Conservation (phyloP, 2,329 filamentous ascomycete species). For the Pestalotiopsis sp. region DNA sequence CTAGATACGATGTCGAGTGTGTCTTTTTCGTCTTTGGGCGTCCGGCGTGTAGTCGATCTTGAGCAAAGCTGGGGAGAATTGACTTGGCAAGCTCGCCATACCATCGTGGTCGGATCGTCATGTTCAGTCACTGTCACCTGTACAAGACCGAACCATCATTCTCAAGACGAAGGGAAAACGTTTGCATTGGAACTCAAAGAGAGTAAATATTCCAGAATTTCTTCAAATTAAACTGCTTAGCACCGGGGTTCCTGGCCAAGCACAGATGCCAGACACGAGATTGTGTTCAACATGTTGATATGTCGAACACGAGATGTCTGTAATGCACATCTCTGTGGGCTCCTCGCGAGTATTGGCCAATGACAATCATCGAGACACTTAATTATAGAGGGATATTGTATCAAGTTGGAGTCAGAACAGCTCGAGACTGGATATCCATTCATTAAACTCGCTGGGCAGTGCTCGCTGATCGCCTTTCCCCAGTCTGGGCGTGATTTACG, state of each 20-base stretch:
- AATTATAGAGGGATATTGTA: not conserved
- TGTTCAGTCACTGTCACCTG: not conserved
- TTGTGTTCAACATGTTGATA: not conserved
- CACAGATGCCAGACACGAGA: not conserved
- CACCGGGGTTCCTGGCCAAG: not conserved
- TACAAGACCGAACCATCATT: not conserved
- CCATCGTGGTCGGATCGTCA: not conserved
- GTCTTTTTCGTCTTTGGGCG: conserved; percentile 12
- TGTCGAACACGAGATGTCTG: not conserved
- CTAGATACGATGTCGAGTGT: conserved; percentile 49
- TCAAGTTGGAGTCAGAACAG: too few species aligned
- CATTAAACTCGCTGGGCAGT: too few species aligned
- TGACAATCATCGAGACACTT: not conserved
- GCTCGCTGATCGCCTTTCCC: too few species aligned
- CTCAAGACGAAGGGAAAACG: not conserved
- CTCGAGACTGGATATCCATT: too few species aligned
- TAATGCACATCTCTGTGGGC: not conserved
- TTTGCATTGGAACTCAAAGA: too few species aligned
- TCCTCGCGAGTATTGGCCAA: not conserved
- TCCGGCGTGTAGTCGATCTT: not conserved
- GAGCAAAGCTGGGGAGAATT: not conserved
- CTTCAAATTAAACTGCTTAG: too few species aligned
- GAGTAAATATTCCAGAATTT: too few species aligned
- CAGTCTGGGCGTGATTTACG: not conserved
- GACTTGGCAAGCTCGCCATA: not conserved